Evolutionary conservation across 768 basidiomycete genomes (phyloP).

Genomic region (Collybia sp.): DNA sequence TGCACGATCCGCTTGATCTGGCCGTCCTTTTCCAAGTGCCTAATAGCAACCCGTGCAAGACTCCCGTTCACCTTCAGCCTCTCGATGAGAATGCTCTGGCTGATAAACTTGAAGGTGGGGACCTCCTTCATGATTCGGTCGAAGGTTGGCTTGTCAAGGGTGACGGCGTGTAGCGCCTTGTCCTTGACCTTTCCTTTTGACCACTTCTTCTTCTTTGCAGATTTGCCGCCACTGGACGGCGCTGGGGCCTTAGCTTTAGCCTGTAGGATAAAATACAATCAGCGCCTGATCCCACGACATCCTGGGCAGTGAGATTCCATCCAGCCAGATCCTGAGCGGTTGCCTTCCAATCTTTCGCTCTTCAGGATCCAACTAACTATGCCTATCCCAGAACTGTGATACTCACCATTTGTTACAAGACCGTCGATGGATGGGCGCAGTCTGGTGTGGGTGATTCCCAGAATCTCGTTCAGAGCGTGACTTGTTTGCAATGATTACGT

Average conservation of each 20-base stretch:
- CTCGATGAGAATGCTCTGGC: conserved; percentile 96
- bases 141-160: conserved; percentile 88
- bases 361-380: neutral
- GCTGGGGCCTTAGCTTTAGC: conserved; percentile 80
- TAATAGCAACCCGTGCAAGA: conserved; percentile 87
- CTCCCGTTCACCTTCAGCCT: conserved; percentile 96
- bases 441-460: conserved; percentile 15
- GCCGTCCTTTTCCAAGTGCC: conserved; percentile 90
- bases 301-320: conserved; percentile 28
- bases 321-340: conserved; percentile 21
- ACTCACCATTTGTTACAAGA: conserved; percentile 38
- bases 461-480: conserved; percentile 21
- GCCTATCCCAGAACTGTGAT: conserved; percentile 3
- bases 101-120: conserved; percentile 99
- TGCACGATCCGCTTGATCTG: conserved; percentile 96
- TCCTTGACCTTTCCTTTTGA: conserved; percentile 99
- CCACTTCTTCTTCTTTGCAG: conserved; percentile 99
- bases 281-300: conserved; percentile 25
- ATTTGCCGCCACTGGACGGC: conserved; percentile 71
- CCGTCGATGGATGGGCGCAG: conserved; percentile 34
- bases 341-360: conserved; percentile 1
- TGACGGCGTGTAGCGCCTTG: conserved; percentile 96
- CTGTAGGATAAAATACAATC: conserved; percentile 24
- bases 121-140: conserved; percentile 98
- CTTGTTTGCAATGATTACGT: conserved; percentile 34